These are phyloP conservation scores for Phanerodontia chrysosporium DNA, from an alignment of 768 basidiomycete genomes.

Conservation along the genomic window DNA sequence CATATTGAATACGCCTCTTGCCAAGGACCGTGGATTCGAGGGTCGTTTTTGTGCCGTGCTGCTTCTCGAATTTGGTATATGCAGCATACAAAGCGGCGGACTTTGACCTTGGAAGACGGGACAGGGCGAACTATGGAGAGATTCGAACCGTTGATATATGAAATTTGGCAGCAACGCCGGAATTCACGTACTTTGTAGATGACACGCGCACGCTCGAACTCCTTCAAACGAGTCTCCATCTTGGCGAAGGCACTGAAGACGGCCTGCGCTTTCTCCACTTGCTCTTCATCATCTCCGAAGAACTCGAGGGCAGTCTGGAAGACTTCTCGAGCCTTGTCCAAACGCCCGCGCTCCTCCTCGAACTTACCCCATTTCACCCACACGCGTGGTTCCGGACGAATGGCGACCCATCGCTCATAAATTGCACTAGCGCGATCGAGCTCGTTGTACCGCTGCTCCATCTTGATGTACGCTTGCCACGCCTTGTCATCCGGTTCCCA, in stretches of 20 bases:
- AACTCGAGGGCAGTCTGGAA: conserved; percentile 65
- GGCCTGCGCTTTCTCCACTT: conserved; percentile 79
- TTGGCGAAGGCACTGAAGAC: conserved; percentile 92
- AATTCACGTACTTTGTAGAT: conserved; percentile 90
- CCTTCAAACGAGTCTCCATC: conserved; percentile 96
- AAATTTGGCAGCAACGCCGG: no score
- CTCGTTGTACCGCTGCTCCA: conserved; percentile 92
- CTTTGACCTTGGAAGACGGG: conserved; percentile 88
- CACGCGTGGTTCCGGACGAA: conserved; percentile 59
- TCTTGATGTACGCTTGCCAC: conserved; percentile 99
- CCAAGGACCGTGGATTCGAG: conserved; percentile 93
- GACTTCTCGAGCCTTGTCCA: conserved; percentile 63
- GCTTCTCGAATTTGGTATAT: conserved; percentile 98
- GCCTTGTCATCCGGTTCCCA: conserved; percentile 99
- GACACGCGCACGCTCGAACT: conserved; percentile 93
- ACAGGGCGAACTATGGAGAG: conserved; percentile 83
- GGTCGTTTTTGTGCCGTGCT: conserved; percentile 84
- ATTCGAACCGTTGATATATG: no score
- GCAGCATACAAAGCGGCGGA: conserved; percentile 84
- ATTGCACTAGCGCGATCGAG: conserved; percentile 87
- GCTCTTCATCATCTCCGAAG: conserved; percentile 59
- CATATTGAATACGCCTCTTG: conserved; percentile 97
- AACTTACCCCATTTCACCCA: conserved; percentile 68
- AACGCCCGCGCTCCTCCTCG: conserved; percentile 54
- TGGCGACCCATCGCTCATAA: conserved; percentile 87